Percentiles rank a stretch among this genome's conserved stretches.
These are phyloP conservation scores for Trichoderma aggressivum DNA, from an alignment of 2,329 filamentous ascomycete genomes.

Conservation along the genomic window DNA sequence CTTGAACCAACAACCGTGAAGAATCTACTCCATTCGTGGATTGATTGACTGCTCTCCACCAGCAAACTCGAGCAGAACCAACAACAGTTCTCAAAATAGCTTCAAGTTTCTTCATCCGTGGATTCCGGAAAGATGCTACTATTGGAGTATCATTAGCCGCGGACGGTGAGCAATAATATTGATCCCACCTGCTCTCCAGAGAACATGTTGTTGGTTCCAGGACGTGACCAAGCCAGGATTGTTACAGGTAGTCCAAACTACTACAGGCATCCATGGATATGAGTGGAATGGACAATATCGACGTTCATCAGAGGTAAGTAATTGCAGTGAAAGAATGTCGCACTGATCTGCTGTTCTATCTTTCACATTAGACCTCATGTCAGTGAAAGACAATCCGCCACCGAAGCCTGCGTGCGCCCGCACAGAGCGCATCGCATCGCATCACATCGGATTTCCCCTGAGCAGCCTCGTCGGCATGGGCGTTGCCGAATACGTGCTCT, in stretches of 20 bases:
- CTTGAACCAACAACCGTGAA: too few species aligned
- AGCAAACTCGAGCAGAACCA: background rate
- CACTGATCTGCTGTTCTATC: too few species aligned
- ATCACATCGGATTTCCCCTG: background rate
- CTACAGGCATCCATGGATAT: too few species aligned
- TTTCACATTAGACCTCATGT: too few species aligned
- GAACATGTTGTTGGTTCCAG: background rate
- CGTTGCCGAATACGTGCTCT: background rate
- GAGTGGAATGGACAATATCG: background rate
- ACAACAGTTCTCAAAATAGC: background rate
- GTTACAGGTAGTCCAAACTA: background rate
- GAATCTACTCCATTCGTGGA: background rate
- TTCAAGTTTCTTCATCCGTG: background rate
- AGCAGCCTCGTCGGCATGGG: background rate
- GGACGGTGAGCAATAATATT: background rate
- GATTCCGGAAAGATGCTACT: background rate
- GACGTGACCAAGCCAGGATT: background rate
- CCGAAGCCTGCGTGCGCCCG: background rate
- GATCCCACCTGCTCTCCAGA: background rate
- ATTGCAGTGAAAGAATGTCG: background rate
- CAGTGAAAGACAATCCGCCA: too few species aligned
- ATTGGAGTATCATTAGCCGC: background rate
- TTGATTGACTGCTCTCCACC: background rate
- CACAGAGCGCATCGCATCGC: background rate
- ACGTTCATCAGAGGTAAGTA: background rate